Percentiles rank a stretch among this genome's conserved stretches.
Conservation (phyloP, 305 asterid species). For the Galium porrigens region DNA sequence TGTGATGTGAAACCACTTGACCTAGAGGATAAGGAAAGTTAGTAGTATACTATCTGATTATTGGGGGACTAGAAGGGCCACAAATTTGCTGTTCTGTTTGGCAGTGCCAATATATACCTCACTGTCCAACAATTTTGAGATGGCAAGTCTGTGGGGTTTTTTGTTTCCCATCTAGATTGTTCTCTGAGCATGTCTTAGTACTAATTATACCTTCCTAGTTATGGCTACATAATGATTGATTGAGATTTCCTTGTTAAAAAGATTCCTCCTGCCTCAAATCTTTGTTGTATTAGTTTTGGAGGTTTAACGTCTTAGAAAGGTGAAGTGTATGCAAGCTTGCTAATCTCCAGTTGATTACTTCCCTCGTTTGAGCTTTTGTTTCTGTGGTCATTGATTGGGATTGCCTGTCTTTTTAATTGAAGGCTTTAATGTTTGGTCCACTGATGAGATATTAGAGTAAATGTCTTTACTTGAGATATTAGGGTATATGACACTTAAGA, state of each 20-base stretch:
- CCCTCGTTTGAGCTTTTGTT: not conserved
- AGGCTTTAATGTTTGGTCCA: slow-evolving; percentile 2
- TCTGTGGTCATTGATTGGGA: not conserved
- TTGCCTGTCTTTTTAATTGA: not conserved
- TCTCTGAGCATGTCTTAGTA: not conserved
- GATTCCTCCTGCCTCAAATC: not conserved
- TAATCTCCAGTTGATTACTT: not conserved
- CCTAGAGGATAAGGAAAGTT: slow-evolving; percentile 42
- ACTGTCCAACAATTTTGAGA: slow-evolving; percentile 27
- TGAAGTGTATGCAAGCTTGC: not conserved
- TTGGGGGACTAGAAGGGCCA: slow-evolving; percentile 31
- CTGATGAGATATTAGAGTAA: not conserved
- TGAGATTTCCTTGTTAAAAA: not conserved
- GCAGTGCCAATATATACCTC: slow-evolving; percentile 18
- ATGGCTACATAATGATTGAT: slow-evolving; percentile 2
- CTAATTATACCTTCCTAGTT: not conserved
- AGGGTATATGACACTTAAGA: not conserved
- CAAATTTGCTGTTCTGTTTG: slow-evolving; percentile 27
- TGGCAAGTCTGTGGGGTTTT: slow-evolving; percentile 27
- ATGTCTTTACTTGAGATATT: no score
- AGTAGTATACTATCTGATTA: slow-evolving; percentile 25
- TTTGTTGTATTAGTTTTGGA: slow-evolving; percentile 1
- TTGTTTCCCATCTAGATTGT: slow-evolving; percentile 6
- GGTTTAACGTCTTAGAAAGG: not conserved
- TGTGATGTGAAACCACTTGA: slow-evolving; percentile 10